These are phyloP conservation scores for Colletotrichum orchidophilum DNA, from an alignment of 2,329 filamentous ascomycete species.

Conservation along the genomic window DNA sequence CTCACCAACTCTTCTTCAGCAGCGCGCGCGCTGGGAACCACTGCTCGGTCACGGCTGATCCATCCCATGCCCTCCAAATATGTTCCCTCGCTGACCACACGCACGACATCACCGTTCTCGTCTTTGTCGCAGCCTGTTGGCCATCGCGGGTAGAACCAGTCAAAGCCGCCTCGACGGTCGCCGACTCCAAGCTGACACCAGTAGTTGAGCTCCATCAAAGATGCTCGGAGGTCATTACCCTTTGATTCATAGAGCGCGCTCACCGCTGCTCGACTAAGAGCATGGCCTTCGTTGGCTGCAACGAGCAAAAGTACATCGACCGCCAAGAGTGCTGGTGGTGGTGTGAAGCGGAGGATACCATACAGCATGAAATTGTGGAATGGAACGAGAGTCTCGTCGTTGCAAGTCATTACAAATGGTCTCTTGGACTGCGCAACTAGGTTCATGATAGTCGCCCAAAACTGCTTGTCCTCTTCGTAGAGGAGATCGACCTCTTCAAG, in stretches of 20 bases:
- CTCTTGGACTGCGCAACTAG: constrained; percentile 87
- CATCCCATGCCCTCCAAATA: constrained; percentile 83
- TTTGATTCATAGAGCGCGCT: constrained; percentile 76
- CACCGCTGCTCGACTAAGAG: constrained; percentile 74
- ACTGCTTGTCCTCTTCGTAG: constrained; percentile 95
- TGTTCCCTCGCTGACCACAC: constrained; percentile 84
- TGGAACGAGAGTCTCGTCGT: constrained; percentile 85
- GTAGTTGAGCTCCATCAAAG: constrained; percentile 86
- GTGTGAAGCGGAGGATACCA: constrained; percentile 81
- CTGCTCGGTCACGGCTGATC: constrained; percentile 69
- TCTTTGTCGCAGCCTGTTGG: constrained; percentile 77
- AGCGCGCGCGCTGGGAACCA: constrained; percentile 47
- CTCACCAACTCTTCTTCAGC: constrained; percentile 70
- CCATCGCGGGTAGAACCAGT: constrained; percentile 88
- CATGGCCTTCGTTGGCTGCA: constrained; percentile 89
- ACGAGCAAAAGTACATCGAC: constrained; percentile 84
- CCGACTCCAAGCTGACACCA: constrained; percentile 98
- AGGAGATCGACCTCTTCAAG: constrained; percentile 94
- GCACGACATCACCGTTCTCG: constrained; percentile 71
- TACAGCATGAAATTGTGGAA: constrained; percentile 79
- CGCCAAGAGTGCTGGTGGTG: constrained; percentile 73
- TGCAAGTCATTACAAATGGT: constrained; percentile 95
- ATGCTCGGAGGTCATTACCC: constrained; percentile 78
- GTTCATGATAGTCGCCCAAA: constrained; percentile 84
- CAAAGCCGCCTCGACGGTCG: constrained; percentile 85